Evolutionary conservation across 768 basidiomycete genomes (phyloP).

Genomic region (Kwoniella sp.): DNA sequence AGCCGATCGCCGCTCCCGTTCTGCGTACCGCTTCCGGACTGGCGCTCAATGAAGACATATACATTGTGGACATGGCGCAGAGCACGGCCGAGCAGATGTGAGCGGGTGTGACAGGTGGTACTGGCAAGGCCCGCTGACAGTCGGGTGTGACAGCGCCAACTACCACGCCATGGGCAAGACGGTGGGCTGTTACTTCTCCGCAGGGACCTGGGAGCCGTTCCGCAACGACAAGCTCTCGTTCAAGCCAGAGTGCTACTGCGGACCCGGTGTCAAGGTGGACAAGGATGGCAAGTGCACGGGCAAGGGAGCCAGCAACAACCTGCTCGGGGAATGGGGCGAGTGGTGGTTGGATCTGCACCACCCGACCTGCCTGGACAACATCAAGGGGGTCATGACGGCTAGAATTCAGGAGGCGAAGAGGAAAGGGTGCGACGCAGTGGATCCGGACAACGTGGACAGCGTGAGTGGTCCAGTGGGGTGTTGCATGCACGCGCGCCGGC

Average conservation of each 20-base stretch:
- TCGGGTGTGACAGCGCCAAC: slow-evolving; percentile 10
- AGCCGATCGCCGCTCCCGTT: slow-evolving; percentile 8
- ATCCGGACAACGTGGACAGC: slow-evolving; percentile 38
- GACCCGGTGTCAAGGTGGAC: slow-evolving; percentile 8
- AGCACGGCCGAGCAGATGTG: slow-evolving; percentile 15
- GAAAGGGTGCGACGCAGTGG: slow-evolving; percentile 37
- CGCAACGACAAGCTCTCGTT: slow-evolving; percentile 16
- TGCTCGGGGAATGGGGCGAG: slow-evolving; percentile 32
- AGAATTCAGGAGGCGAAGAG: slow-evolving; percentile 18
- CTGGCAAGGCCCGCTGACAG: not conserved
- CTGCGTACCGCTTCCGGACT: slow-evolving; percentile 2
- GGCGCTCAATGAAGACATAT: not conserved
- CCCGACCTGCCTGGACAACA: slow-evolving; percentile 18
- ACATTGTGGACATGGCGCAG: slow-evolving; percentile 10
- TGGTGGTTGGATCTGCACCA: slow-evolving; percentile 34
- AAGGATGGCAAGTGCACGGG: slow-evolving; percentile 14
- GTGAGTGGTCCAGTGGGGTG: slow-evolving; percentile 15
- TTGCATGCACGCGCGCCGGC: not conserved
- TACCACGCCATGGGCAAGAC: slow-evolving; percentile 29
- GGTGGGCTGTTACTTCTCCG: slow-evolving; percentile 34
- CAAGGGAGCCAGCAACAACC: slow-evolving; percentile 9
- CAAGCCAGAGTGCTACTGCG: slow-evolving; percentile 27
- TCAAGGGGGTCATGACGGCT: slow-evolving; percentile 9
- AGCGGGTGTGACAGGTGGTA: not conserved
- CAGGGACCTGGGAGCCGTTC: slow-evolving; percentile 31